Evolutionary conservation across 768 basidiomycete genomes (phyloP).

Genomic region (Trichaptum fuscoviolaceum): DNA sequence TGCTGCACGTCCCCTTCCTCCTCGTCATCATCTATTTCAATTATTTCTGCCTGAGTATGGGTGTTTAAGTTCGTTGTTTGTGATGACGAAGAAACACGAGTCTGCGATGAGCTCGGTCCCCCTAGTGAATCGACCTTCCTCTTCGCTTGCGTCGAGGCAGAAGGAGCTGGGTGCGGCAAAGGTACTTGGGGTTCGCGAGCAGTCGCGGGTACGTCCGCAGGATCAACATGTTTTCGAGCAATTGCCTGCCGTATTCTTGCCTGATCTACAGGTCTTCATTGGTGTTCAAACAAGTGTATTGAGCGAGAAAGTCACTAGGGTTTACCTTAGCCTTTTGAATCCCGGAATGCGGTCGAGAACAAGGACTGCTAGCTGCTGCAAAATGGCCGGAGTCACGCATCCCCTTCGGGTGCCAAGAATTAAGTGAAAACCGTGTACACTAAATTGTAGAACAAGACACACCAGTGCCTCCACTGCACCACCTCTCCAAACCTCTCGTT

Average conservation of each 20-base stretch:
- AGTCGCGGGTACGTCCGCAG: constrained; percentile 48
- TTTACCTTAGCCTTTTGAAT: constrained; percentile 48
- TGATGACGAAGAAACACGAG: not conserved
- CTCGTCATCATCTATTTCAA: constrained; percentile 32
- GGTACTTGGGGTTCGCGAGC: constrained; percentile 25
- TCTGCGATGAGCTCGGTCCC: not conserved
- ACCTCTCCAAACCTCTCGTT: constrained; percentile 48
- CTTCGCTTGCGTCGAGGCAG: constrained; percentile 4
- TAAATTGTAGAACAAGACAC: constrained; percentile 18
- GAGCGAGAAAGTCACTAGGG: not conserved
- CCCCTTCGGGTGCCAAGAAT: constrained; percentile 43
- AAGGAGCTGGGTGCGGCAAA: constrained; percentile 5
- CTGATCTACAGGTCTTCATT: constrained; percentile 52
- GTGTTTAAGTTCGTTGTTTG: not conserved
- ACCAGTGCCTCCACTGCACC: constrained; percentile 79
- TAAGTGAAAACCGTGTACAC: not conserved
- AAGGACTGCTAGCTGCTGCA: constrained; percentile 41
- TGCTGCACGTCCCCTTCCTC: constrained; percentile 39
- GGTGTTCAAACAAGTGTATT: constrained; percentile 7
- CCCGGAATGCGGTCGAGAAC: constrained; percentile 42
- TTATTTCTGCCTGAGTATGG: constrained; percentile 10
- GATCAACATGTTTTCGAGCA: constrained; percentile 46
- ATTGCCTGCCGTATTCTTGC: constrained; percentile 57
- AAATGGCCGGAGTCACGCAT: constrained; percentile 58
- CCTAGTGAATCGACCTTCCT: constrained; percentile 3